Evolutionary conservation across 176 grass and related monocot genomes (phyloP).

Genomic region (Chloris gayana): DNA sequence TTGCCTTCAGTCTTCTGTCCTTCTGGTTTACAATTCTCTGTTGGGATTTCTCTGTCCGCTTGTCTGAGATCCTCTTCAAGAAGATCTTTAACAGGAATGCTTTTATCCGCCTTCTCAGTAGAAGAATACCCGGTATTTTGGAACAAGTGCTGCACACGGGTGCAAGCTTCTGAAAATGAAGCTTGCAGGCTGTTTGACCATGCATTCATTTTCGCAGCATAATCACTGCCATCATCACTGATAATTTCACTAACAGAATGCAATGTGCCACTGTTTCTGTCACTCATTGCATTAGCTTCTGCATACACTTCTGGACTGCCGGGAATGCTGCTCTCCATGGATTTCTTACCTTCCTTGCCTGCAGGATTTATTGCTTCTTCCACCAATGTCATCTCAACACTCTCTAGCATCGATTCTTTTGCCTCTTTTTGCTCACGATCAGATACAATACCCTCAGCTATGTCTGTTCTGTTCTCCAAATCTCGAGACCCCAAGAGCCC

Average conservation of each 20-base stretch:
- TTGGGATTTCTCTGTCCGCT: constrained; percentile 29
- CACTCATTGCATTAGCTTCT: constrained; percentile 42
- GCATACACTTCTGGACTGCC: constrained; percentile 26
- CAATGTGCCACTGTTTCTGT: constrained; percentile 9
- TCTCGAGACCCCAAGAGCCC: constrained; percentile 30
- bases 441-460: constrained; percentile 17
- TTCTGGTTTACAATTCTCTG: constrained; percentile 10
- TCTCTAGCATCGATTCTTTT: constrained; percentile 31
- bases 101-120: constrained; percentile 24
- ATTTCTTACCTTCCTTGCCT: constrained; percentile 16
- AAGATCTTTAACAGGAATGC: constrained; percentile 27
- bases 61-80: constrained; percentile 36
- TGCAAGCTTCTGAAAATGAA: constrained; percentile 41
- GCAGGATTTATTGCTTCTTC: constrained; percentile 39
- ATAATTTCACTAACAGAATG: constrained; percentile 48
- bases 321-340: neutral
- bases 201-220: constrained; percentile 20
- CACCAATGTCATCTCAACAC: constrained; percentile 32
- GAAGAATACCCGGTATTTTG: constrained; percentile 28
- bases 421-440: constrained; percentile 26
- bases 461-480: constrained; percentile 35
- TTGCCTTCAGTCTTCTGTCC: constrained; percentile 22
- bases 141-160: constrained; percentile 33
- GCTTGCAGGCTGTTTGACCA: constrained; percentile 24
- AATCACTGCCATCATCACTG: constrained; percentile 14